Conservation (phyloP, 345 rosid genomes). For the Schrenkiella parvula region DNA sequence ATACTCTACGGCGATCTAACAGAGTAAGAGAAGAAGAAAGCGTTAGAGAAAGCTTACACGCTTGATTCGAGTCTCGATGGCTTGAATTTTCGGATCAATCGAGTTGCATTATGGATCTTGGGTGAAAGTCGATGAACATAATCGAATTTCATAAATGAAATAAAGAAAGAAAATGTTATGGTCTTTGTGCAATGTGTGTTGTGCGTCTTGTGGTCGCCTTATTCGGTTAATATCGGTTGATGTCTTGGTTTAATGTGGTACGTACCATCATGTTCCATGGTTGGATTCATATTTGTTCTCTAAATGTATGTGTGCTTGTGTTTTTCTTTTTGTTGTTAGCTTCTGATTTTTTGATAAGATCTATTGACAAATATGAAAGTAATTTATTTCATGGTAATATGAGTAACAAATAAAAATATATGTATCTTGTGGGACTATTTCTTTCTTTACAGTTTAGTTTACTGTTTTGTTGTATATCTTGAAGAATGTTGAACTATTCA, state of each 20-base stretch:
- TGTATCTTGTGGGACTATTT: conserved; percentile 4
- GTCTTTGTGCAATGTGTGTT: neutral
- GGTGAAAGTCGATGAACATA: conserved; percentile 60
- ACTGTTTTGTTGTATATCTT: conserved; percentile 6
- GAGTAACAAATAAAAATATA: neutral
- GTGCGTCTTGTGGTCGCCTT: neutral
- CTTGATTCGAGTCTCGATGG: conserved; percentile 49
- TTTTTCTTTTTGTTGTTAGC: neutral
- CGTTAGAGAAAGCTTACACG: conserved; percentile 46
- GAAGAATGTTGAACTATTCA: neutral
- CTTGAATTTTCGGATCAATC: conserved; percentile 47
- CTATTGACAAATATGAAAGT: neutral
- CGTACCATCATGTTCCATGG: neutral
- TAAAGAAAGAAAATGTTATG: neutral
- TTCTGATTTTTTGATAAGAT: neutral
- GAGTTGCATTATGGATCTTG: conserved; percentile 67
- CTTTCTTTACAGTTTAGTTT: neutral
- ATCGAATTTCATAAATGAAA: conserved; percentile 29
- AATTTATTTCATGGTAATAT: neutral
- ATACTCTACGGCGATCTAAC: conserved; percentile 63
- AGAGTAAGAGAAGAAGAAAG: conserved; percentile 62
- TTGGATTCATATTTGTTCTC: neutral
- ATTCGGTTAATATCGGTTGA: neutral
- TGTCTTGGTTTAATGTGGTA: neutral
- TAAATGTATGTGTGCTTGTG: neutral